Percentiles rank a stretch among this genome's conserved stretches.
These are phyloP conservation scores for Puccinellia tenuiflora DNA, from an alignment of 176 grass and related monocot genomes.

Conservation along the genomic window DNA sequence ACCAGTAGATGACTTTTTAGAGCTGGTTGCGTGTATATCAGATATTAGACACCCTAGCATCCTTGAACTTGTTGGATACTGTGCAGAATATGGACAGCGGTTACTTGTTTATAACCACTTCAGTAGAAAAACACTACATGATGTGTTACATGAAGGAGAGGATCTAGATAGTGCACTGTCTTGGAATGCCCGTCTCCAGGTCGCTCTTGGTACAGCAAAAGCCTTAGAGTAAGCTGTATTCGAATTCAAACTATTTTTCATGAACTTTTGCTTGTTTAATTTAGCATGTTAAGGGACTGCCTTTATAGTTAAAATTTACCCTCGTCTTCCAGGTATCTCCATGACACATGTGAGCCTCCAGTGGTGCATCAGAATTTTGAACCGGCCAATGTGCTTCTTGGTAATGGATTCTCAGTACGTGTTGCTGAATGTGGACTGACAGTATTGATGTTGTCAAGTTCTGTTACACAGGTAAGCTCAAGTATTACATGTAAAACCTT, in stretches of 20 bases:
- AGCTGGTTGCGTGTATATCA: conserved; percentile 59
- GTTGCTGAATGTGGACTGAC: conserved; percentile 73
- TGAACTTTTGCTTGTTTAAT: conserved; percentile 24
- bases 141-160: conserved; percentile 52
- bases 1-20: conserved; percentile 59
- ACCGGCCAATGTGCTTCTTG: conserved; percentile 65
- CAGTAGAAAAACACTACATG: conserved; percentile 71
- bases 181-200: conserved; percentile 59
- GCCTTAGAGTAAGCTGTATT: conserved; percentile 70
- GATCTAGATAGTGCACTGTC: conserved; percentile 41
- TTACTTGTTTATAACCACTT: conserved; percentile 87
- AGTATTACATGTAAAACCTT: neutral
- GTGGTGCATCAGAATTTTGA: conserved; percentile 86
- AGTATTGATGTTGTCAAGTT: conserved; percentile 37
- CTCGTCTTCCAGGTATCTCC: conserved; percentile 73
- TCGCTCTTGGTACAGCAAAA: conserved; percentile 66
- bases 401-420: conserved; percentile 49
- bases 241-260: neutral
- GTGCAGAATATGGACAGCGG: conserved; percentile 65
- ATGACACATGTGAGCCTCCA: conserved; percentile 67
- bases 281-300: neutral
- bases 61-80: conserved; percentile 81
- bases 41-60: conserved; percentile 68
- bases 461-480: conserved; percentile 68
- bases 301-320: neutral